Evolutionary conservation across 331 rosid genomes (phyloP).

Genomic region (Telfairia occidentalis): DNA sequence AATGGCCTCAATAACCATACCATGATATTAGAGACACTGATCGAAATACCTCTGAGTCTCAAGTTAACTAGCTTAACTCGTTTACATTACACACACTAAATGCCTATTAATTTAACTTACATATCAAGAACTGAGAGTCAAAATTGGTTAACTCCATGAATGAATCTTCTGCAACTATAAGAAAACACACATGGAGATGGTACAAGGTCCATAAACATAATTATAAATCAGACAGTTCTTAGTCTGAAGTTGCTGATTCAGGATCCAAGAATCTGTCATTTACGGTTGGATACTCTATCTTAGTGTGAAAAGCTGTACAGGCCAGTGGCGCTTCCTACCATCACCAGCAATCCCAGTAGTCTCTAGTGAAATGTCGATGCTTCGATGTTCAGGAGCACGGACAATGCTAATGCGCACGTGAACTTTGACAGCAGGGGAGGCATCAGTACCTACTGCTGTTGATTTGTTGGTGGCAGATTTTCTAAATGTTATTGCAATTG

Average conservation of each 20-base stretch:
- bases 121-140: neutral
- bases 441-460: constrained; percentile 44
- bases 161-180: neutral
- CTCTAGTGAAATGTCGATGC: constrained; percentile 86
- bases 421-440: constrained; percentile 45
- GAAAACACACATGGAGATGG: neutral
- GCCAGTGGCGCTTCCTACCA: constrained; percentile 50
- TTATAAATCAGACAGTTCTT: neutral
- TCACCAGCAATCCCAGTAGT: constrained; percentile 38
- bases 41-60: neutral
- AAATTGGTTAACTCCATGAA: neutral
- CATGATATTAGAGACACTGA: neutral
- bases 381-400: constrained; percentile 72
- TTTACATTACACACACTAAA: neutral
- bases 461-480: constrained; percentile 13
- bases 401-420: constrained; percentile 71
- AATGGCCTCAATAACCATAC: neutral
- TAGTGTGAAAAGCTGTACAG: constrained; percentile 49
- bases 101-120: neutral
- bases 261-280: neutral
- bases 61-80: neutral
- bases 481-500: constrained; percentile 45
- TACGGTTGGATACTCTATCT: constrained; percentile 20
- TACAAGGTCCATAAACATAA: neutral
- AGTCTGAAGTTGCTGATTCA: neutral